These are phyloP conservation scores for Malassezia cuniculi DNA, from an alignment of 1,284 basidiomycete species.

Conservation along the genomic window DNA sequence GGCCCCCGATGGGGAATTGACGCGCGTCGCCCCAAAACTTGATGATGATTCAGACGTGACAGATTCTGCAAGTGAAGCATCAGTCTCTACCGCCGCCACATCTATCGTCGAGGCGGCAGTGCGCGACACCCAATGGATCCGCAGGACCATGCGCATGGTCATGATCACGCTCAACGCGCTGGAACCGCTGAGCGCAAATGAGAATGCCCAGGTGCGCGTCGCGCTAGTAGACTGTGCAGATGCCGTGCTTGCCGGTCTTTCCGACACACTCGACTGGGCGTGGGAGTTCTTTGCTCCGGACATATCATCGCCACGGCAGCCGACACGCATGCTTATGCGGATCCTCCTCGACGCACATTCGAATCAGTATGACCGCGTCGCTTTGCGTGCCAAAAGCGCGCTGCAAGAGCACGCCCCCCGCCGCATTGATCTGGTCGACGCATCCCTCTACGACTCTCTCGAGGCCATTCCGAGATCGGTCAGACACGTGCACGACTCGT, in stretches of 20 bases:
- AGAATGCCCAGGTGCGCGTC: slow-evolving; percentile 2
- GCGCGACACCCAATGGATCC: slow-evolving; percentile 4
- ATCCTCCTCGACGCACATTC: slow-evolving; percentile 8
- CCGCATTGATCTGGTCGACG: not conserved
- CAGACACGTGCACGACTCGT: not conserved
- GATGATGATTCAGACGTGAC: too few relatives aligned
- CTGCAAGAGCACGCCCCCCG: too few relatives aligned
- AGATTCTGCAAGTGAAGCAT: too few relatives aligned
- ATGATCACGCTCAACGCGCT: slow-evolving; percentile 4
- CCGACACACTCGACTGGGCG: slow-evolving; percentile 4
- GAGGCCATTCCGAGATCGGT: slow-evolving; percentile 1
- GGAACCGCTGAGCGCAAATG: not conserved
- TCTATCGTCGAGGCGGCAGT: not conserved
- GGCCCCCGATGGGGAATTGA: not conserved
- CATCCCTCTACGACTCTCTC: not conserved
- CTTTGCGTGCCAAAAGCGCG: too few relatives aligned
- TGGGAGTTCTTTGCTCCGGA: too few relatives aligned
- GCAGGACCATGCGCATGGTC: slow-evolving; percentile 6
- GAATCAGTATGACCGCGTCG: too few relatives aligned
- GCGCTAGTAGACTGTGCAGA: slow-evolving; percentile 1
- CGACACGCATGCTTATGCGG: too few relatives aligned
- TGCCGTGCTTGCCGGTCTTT: not conserved
- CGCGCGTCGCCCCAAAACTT: too few relatives aligned
- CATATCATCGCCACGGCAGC: too few relatives aligned
- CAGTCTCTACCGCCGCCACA: slow-evolving; percentile 1